Evolutionary conservation across 2,329 filamentous ascomycete genomes (phyloP).

Genomic region (Trichoderma sp.): DNA sequence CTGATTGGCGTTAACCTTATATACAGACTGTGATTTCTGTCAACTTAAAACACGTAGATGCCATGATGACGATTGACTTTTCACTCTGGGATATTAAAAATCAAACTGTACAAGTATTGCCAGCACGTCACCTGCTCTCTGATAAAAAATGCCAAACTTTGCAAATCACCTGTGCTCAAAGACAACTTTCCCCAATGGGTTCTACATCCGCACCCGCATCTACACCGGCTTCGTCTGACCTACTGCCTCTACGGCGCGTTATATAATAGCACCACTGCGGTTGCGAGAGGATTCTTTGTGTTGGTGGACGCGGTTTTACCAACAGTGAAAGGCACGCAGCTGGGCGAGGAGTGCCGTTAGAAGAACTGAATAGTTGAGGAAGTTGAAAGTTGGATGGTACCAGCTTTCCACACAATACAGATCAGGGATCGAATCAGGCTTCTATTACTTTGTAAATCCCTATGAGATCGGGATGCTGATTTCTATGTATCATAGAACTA

Average conservation of each 20-base stretch:
- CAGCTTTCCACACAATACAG: not conserved
- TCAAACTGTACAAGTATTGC: not conserved
- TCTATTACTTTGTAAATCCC: not conserved
- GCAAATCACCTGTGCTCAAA: not conserved
- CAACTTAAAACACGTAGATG: not conserved
- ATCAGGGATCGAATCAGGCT: not conserved
- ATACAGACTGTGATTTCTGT: not conserved
- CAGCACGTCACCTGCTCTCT: not conserved
- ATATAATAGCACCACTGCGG: not conserved
- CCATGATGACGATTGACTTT: not conserved
- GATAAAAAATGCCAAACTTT: not conserved
- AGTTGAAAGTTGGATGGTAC: not conserved
- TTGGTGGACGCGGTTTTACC: not conserved
- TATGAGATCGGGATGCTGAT: not conserved
- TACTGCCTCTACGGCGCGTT: not conserved
- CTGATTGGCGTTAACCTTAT: not conserved
- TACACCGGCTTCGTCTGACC: fast-evolving
- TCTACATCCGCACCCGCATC: not conserved
- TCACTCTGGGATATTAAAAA: not conserved
- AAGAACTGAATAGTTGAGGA: not conserved
- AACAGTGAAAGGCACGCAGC: not conserved
- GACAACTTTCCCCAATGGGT: not conserved
- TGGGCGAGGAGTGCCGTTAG: not conserved
- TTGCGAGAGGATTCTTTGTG: not conserved
- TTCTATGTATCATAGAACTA: not conserved